Evolutionary conservation across 1,284 basidiomycete species (phyloP), one percentile per base, ranked within the genome.

Genomic region (Kalmanozyma brasiliensis): DNA sequence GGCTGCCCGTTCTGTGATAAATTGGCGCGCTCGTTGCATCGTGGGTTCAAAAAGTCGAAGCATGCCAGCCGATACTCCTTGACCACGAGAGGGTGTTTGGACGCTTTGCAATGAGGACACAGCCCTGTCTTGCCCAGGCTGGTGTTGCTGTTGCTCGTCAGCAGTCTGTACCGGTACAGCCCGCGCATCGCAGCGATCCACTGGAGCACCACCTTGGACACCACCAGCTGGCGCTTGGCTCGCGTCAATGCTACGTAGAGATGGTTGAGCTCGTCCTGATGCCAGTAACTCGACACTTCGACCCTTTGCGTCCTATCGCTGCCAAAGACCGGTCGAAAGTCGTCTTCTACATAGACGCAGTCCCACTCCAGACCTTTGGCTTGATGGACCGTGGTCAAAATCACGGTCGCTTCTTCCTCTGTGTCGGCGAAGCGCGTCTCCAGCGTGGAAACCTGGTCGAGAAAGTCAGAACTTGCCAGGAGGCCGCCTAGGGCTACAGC

Each of bases 311-410:
- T 36, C 37, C 45, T 57, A 23, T 62, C 62, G 23, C 19, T 45
- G 1, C 57, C 63, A 22, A 63, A 60, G 14, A 56, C 37, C 3
- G 77, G 77, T 14, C 72, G 65, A 22, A 79, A 79, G 37, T 79
- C 77, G 43, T 77, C 71, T 14, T 72, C 68, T 19, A 79, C 64
- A 17, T 68, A 42, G 10, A 79, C 77, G 14, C 61, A 38, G 40
- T 79, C 74, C 77, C 77, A 79, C 34, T 79, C 77, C 17, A 79
- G 66, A 22, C 77, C 77, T 38, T 79, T 79, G 8, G 75, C 73
- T 49, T 79, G 77, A 26, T 79, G 77, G 14, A 76, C 74, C 19
- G 77, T 79, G 7, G 75, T 71, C 23, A 79, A 49, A 7, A 79
- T 57, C 14, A 79, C 59, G 1, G 58, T 52, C 0, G 77, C 77